Evolutionary conservation across 1,284 basidiomycete species (phyloP), one percentile per base, ranked within the genome.

Genomic region (Rhizopogon parksii): DNA sequence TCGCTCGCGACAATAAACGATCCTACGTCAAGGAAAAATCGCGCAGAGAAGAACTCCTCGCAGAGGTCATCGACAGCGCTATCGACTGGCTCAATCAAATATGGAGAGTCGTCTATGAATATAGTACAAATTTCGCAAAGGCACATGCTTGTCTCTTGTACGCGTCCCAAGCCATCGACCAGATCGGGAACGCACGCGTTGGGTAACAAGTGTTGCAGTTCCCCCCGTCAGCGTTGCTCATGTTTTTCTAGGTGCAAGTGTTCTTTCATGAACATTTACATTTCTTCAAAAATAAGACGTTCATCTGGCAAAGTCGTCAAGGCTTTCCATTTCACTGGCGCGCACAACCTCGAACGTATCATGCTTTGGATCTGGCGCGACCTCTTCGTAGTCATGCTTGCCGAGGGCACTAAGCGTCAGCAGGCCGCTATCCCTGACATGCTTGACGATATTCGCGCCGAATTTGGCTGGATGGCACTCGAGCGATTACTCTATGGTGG

Each of bases 331-430:
- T 59, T 83, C n/a, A 65, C 64, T 4, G 80, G 81, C 9, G 72
- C 73, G 0, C 68, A 73, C 21, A 71, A 71, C 38, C 66, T 84
- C 32, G 71, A 77, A 36, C 63, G 62, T n/a, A 70, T 76, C 30
- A 54, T 80, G 2, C 61, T 82, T 17, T 85, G 82, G 80, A 75
- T 85, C 42, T 85, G 83, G 83, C 74, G 83, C 4, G 83, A 85
- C 52, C 68, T 83, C 19, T 76, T 84, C 56, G 60, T 85, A 6
- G 75, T 73, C 30, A 63, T 84, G 59, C 70, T 79, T 6, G 71
- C 74, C 0, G 65, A 66, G 14, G 72, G 70, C 4, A 63, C 64
- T 0, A 59, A 63, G 37, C 60, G 57, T 5, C 71, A 74, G 15
- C 68, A 68, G 51, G 59, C 64, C 27, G 51, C 56, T 38, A 67